Base-by-base conservation (phyloP, 805 yeast genomes). In the Teunomyces pallodes region DNA sequence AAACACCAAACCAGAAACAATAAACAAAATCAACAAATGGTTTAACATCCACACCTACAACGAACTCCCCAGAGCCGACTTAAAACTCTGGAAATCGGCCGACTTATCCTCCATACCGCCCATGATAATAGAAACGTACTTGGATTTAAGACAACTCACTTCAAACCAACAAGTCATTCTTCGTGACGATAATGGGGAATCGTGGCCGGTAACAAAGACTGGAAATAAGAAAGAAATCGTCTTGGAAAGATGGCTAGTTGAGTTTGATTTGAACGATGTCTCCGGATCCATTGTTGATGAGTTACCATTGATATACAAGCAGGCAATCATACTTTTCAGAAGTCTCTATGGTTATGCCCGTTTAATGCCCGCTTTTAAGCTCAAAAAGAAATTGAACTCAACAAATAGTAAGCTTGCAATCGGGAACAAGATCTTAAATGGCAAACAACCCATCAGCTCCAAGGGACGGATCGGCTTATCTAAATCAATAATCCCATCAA, bases 241-340 rank as follows among this genome's bases (percentile, higher is more conserved):
- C 2, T 69, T 94, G 48, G 99, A 94, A 61, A 77, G 99, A 50
- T 94, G 99, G 99, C 74, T 90, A 20, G 69, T 94, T 30, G 96
- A 91, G 63, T 79, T 91, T 51, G 91, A 86, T 58, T 66, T 79
- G 13, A 70, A 68, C 36, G 64, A 62, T 24, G 71, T 61, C 61
- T 70, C 59, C 6, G 67, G 65, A 12, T 53, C 65, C 17, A 62
- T 66, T 5, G 50, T 67, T 3, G 75, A 74, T 17, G 94, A 87
- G 46, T 72, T 86, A 12, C 87, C 90, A 1, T 66, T 76, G 38
- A 78, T 87, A 7, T 86, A 87, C 67, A 89, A 87, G 57, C 86
- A 85, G 55, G 79, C 91, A 28, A 80, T 88, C 20, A 70, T 90
- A 0, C 67, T 87, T 28, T 82, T 94, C 55, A 81, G 97, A 40